Base-by-base conservation (phyloP, 2,329 filamentous ascomycete genomes). In the Cryphonectria carpinicola region DNA sequence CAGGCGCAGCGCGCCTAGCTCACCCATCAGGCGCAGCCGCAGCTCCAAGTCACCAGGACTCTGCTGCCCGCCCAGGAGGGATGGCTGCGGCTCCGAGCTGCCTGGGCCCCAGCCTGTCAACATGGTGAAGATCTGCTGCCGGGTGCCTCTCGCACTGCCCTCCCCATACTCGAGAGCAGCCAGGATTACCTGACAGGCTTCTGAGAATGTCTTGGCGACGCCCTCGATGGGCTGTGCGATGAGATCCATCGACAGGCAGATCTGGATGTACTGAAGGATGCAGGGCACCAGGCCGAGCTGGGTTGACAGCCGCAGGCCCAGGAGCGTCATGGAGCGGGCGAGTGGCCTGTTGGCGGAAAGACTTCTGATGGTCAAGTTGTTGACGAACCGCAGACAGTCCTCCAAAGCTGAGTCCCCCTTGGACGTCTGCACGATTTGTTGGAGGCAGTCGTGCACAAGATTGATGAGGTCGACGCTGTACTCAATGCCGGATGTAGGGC, bases 361-460 rank as follows among this genome's bases (percentile, higher is more conserved):
- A 13, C 83, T 74, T 60, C 77, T 79, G 60, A 81, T 76, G 37
- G 77, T 74, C 19, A 85, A 68, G 71, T 84, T 83, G 67, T 84
- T 82, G 35, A 86, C 73, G 65, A 85, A 79, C 1, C 76, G 72
- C 54, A 85, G 74, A 49, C 77, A 37, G 2, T 75, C 62, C 28
- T 63, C 25, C 4, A 37, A 13, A 61, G 54, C 6, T 10, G 56
- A 25, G 13, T 22, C 11, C 13, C 28, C 4, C 3, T 67, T 17
- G 19, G 66, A 65, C 11, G 11, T 10, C n/a, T 56, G 41, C 56
- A 58, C 65, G n/a, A 35, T n/a, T 8, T 14, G 73, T 73, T 64
- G 78, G 73, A 7, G 74, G 71, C 19, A 35, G 66, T 19, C 3
- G 49, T 61, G n/a, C 37, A 52, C 41, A 65, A 54, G 32, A 17